Evolutionary conservation across 305 asterid species (phyloP).

Genomic region (Ilex paraguariensis): DNA sequence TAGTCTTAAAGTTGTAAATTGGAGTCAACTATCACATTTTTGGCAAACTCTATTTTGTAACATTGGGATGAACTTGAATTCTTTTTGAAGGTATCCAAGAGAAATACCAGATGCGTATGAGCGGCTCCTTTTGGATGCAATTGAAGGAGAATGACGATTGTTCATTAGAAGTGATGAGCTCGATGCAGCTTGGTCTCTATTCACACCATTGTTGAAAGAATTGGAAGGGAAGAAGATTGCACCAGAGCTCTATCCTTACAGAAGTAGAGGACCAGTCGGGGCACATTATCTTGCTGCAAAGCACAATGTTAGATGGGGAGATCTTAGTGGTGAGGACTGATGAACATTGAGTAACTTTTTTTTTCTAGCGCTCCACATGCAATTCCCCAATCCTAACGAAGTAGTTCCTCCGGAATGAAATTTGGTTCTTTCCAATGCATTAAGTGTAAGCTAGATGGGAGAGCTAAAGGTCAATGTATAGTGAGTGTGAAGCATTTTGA

Average conservation of each 20-base stretch:
- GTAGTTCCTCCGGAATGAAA: too few species aligned
- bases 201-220: conserved; percentile 82
- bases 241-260: conserved; percentile 84
- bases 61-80: too few species aligned
- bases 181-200: conserved; percentile 91
- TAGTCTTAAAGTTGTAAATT: too few species aligned
- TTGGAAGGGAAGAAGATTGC: conserved; percentile 68
- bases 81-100: conserved; percentile 47
- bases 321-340: conserved; percentile 56
- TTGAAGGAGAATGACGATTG: conserved; percentile 88
- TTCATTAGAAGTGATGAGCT: conserved; percentile 95
- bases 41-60: too few species aligned
- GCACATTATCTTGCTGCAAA: conserved; percentile 94
- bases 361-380: too few species aligned
- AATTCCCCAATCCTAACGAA: too few species aligned
- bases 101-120: conserved; percentile 98
- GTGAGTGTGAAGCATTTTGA: too few species aligned
- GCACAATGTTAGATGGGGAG: conserved; percentile 93
- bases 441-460: too few species aligned
- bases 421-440: too few species aligned
- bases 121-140: conserved; percentile 80
- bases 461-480: too few species aligned
- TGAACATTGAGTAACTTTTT: neutral
- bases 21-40: too few species aligned
- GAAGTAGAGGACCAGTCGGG: conserved; percentile 96